phyloP scores from a whole-genome alignment of 129 eudicot genomes.

The Chrysanthemum seticuspe region DNA sequence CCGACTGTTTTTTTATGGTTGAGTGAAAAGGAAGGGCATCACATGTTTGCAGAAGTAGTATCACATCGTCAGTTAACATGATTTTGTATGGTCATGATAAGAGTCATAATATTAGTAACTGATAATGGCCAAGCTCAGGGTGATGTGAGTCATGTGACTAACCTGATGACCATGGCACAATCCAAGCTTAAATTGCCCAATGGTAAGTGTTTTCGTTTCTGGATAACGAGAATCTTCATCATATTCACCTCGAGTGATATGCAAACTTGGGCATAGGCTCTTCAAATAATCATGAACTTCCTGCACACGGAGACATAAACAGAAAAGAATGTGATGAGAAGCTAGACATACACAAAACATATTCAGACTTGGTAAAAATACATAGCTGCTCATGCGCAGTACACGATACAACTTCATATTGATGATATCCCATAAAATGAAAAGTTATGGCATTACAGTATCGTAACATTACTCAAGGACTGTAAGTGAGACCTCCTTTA shows the following conservation, averaged over 20 bases:
- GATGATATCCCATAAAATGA: background rate
- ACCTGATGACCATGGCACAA: slow-evolving; percentile 99
- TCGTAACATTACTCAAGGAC: no score
- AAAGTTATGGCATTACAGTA: background rate
- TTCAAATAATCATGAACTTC: slow-evolving; percentile 96
- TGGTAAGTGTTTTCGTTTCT: slow-evolving; percentile 83
- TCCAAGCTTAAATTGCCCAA: slow-evolving; percentile 98
- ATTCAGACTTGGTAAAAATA: background rate
- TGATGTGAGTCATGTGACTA: slow-evolving; percentile 2
- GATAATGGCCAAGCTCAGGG: slow-evolving; percentile 6
- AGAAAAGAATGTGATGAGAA: slow-evolving; percentile 9
- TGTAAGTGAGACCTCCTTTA: no score
- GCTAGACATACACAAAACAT: slow-evolving; percentile 4
- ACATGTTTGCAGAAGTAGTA: slow-evolving; percentile 1
- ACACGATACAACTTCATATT: background rate
- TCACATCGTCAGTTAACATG: slow-evolving; percentile 2
- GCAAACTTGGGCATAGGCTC: slow-evolving; percentile 88
- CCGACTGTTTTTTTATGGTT: no score
- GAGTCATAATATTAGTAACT: slow-evolving; percentile 12
- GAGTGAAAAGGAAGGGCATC: no score
- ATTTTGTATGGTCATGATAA: background rate
- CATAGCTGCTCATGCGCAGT: background rate
- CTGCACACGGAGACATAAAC: slow-evolving; percentile 41
- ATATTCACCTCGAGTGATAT: slow-evolving; percentile 93
- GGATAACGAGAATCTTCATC: slow-evolving; percentile 95